A percentile compares a stretch with the other conserved stretches of the same genome.
Conservation (phyloP, 805 yeast species). For the Metschnikowia arizonensis region DNA sequence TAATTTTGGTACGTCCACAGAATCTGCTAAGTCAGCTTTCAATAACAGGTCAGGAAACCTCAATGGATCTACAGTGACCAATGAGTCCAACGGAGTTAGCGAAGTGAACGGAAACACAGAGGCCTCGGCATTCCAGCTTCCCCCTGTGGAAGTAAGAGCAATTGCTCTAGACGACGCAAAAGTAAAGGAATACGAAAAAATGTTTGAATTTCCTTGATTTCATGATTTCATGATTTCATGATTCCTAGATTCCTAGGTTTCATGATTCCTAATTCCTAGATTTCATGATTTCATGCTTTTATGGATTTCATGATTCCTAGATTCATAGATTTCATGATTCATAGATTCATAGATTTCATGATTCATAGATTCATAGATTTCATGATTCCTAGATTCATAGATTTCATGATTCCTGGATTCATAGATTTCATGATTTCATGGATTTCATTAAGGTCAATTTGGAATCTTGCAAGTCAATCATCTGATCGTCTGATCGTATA, state of each 20-base stretch:
- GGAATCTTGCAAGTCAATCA: not conserved
- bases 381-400: too few relatives aligned
- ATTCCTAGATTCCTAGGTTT: too few relatives aligned
- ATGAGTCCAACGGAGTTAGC: not conserved
- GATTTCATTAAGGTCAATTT: too few relatives aligned
- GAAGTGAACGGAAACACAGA: not conserved
- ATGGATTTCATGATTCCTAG: too few relatives aligned
- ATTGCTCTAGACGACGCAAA: conserved; percentile 23
- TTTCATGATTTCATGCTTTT: too few relatives aligned
- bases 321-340: too few relatives aligned
- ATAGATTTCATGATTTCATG: too few relatives aligned
- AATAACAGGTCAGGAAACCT: not conserved
- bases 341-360: too few relatives aligned
- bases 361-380: too few relatives aligned
- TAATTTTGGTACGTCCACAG: not conserved
- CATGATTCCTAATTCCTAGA: too few relatives aligned
- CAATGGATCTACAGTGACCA: not conserved
- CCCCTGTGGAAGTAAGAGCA: conserved; percentile 19
- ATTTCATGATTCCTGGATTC: too few relatives aligned
- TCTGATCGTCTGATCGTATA: conserved; percentile 2
- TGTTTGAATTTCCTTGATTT: conserved; percentile 26
- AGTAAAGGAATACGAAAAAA: conserved; percentile 25
- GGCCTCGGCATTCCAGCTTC: conserved; percentile 19
- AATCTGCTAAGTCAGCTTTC: not conserved
- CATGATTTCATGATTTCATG: too few relatives aligned